Evolutionary conservation across 73 alveolate species (phyloP).

Genomic region (Stentor coeruleus): DNA sequence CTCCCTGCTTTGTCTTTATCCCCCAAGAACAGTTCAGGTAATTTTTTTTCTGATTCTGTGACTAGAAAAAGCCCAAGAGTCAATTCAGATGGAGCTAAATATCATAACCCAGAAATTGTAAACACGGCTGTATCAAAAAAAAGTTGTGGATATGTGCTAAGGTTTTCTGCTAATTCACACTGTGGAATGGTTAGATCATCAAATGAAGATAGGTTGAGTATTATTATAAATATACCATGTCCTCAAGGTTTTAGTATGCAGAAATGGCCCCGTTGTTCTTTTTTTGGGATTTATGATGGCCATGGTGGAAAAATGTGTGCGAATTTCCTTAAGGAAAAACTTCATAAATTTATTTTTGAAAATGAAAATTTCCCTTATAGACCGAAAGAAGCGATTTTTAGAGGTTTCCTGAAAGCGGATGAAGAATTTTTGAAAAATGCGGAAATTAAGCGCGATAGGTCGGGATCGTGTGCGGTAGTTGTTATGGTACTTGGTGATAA

Average conservation of each 20-base stretch:
- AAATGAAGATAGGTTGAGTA: slow-evolving; percentile 67
- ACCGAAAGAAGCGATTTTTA: slow-evolving; percentile 84
- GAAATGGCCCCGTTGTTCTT: slow-evolving; percentile 93
- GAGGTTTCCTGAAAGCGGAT: slow-evolving; percentile 92
- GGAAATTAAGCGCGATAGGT: slow-evolving; percentile 58
- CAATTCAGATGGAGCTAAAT: too few species aligned
- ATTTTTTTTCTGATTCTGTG: too few species aligned
- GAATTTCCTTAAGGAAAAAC: slow-evolving; percentile 90
- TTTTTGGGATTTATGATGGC: slow-evolving; percentile 96
- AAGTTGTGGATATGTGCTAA: background rate
- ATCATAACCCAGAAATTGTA: too few species aligned
- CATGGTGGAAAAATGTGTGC: slow-evolving; percentile 99
- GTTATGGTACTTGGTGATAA: slow-evolving; percentile 68
- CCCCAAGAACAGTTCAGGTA: too few species aligned
- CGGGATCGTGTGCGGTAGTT: slow-evolving; percentile 90
- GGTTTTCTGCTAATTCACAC: slow-evolving; percentile 31
- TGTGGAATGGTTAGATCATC: slow-evolving; percentile 33
- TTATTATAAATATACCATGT: slow-evolving; percentile 43
- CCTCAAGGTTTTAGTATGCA: slow-evolving; percentile 61
- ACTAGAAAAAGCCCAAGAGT: too few species aligned
- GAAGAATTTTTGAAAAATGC: slow-evolving; percentile 68
- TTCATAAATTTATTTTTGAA: slow-evolving; percentile 77
- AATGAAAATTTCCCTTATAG: slow-evolving; percentile 83
- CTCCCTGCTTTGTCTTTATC: too few species aligned
- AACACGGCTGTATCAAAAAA: too few species aligned